A percentile compares a stretch with the other conserved stretches of the same genome.
These are phyloP conservation scores for Fusarium graminum DNA, from an alignment of 2,329 filamentous ascomycete genomes.

Conservation along the genomic window DNA sequence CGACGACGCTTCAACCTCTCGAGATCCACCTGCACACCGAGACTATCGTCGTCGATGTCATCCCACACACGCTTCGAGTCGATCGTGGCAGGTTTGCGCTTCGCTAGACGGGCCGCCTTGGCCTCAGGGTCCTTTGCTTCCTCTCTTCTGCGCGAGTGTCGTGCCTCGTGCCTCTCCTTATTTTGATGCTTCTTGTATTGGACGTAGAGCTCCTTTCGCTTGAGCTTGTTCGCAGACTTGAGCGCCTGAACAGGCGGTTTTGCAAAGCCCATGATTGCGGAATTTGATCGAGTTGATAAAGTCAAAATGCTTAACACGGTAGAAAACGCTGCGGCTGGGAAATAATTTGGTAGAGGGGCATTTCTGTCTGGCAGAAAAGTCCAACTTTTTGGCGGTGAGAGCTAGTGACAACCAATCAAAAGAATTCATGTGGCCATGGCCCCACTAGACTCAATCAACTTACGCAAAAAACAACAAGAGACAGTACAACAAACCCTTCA, in stretches of 20 bases:
- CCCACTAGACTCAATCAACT: constrained; percentile 21
- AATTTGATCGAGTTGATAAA: constrained; percentile 18
- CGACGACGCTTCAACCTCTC: constrained; percentile 70
- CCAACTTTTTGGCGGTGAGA: constrained; percentile 56
- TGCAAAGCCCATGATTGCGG: constrained; percentile 51
- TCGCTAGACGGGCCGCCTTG: constrained; percentile 77
- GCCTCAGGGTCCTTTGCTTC: constrained; percentile 86
- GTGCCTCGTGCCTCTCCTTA: constrained; percentile 79
- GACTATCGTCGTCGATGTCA: constrained; percentile 73
- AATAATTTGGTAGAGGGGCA: constrained; percentile 41
- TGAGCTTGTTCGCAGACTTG: constrained; percentile 79
- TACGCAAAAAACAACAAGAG: constrained; percentile 37
- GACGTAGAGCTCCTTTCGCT: constrained; percentile 81
- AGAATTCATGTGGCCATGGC: background rate
- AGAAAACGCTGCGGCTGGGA: constrained; percentile 21
- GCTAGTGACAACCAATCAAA: background rate
- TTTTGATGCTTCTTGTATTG: constrained; percentile 83
- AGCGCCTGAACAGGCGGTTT: constrained; percentile 56
- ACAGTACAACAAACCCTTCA: constrained; percentile 38
- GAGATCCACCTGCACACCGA: constrained; percentile 69
- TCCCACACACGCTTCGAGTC: constrained; percentile 94
- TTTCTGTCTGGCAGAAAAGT: constrained; percentile 43
- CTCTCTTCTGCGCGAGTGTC: constrained; percentile 83
- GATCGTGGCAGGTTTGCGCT: constrained; percentile 84
- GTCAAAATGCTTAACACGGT: constrained; percentile 1